phyloP scores from a whole-genome alignment of 1,284 basidiomycete species.

The Moniliophthora roreri region DNA sequence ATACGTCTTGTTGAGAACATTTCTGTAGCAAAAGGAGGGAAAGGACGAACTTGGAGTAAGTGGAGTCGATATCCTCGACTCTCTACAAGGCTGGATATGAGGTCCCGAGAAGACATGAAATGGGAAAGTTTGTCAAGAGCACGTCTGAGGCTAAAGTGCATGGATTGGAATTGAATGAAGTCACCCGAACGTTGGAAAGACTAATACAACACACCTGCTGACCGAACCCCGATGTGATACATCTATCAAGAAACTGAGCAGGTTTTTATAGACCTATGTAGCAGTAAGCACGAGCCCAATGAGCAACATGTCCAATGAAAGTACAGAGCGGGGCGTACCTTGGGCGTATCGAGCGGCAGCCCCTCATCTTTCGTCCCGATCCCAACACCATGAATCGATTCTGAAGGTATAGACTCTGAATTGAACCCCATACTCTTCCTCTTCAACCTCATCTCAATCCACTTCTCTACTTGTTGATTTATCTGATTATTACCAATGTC shows the following conservation, averaged over 20 bases:
- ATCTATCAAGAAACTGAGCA: neutral
- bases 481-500: too few relatives aligned
- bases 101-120: constrained; percentile 21
- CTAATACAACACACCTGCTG: neutral
- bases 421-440: constrained; percentile 7
- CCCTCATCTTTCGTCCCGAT: neutral
- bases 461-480: constrained; percentile 15
- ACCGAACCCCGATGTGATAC: neutral
- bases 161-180: neutral
- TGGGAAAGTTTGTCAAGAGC: constrained; percentile 14
- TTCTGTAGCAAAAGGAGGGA: neutral
- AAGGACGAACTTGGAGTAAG: constrained; percentile 16
- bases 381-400: neutral
- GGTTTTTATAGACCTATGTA: neutral
- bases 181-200: neutral
- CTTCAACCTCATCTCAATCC: constrained; percentile 10
- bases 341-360: neutral
- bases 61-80: constrained; percentile 19
- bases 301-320: too few relatives aligned
- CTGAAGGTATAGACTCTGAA: neutral
- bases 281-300: too few relatives aligned
- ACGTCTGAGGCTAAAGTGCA: constrained; percentile 15
- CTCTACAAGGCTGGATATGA: constrained; percentile 20
- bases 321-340: neutral
- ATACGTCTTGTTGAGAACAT: neutral